Percentiles rank a stretch among this genome's conserved stretches.
phyloP scores from a whole-genome alignment of 2,329 filamentous ascomycete species.

The Lachnellula hyalina region DNA sequence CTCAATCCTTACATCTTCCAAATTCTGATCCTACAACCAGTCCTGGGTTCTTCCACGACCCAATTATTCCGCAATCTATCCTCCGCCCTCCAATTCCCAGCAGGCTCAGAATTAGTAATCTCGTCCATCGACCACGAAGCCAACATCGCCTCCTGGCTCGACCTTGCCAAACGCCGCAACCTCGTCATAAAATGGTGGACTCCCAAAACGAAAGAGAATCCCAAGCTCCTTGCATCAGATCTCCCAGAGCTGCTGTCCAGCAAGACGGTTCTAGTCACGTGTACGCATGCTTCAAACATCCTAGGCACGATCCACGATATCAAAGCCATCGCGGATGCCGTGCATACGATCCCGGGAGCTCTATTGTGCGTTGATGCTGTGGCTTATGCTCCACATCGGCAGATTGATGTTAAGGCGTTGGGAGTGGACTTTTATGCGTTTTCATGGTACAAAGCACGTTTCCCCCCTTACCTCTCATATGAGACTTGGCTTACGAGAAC shows the following conservation, averaged over 20 bases:
- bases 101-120: conserved; percentile 62
- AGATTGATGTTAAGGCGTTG: conserved; percentile 61
- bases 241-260: conserved; percentile 54
- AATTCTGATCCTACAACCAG: conserved; percentile 33
- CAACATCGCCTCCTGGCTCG: conserved; percentile 69
- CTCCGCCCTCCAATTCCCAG: conserved; percentile 44
- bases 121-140: conserved; percentile 73
- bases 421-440: conserved; percentile 75
- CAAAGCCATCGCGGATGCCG: conserved; percentile 46
- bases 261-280: conserved; percentile 65
- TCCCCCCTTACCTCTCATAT: neutral
- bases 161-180: conserved; percentile 55
- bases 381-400: conserved; percentile 68
- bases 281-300: conserved; percentile 70
- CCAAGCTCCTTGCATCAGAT: conserved; percentile 52
- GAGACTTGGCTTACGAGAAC: neutral
- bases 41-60: conserved; percentile 68
- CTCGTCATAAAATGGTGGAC: conserved; percentile 68
- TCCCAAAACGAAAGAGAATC: conserved; percentile 44
- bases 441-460: conserved; percentile 66
- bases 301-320: conserved; percentile 66
- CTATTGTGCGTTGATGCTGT: conserved; percentile 71
- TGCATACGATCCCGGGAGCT: conserved; percentile 45
- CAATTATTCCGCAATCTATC: conserved; percentile 71
- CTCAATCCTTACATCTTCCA: neutral